Base-by-base conservation (phyloP, 129 eudicot genomes). In the Saposhnikovia divaricata region DNA sequence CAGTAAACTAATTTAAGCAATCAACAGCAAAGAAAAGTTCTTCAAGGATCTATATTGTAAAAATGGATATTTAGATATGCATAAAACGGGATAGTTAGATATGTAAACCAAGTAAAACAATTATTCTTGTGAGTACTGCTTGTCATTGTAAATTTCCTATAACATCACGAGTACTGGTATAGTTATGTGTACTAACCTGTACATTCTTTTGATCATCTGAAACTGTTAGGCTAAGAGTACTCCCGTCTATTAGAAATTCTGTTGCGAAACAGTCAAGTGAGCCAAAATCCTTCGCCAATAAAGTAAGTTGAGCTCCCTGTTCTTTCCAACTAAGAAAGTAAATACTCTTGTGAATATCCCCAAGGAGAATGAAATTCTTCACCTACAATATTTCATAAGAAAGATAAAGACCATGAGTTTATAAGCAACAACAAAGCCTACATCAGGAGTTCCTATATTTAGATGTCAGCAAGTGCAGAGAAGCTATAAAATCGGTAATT, bases 201-300 rank as follows among this genome's bases (percentile, higher is more conserved):
- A 95, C 91, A 85, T 95, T 95, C 89, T 95, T 95, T 66, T 95
- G 96, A 76, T 90, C 90, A 82, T 95, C 98, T 12, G 98, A 95
- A 81, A 95, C 98, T 40, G 83, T 85, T 39, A 95, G 97, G 78
- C 97, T 92, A 71, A 95, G 97, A 48, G 97, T 95, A 82, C 91
- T 90, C 74, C 98, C 98, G 74, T 95, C 98, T 2, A 95, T 95
- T 78, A 95, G 84, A 80, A 95, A 95, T 80, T 95, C 98, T 9
- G 98, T 95, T 68, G 97, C 92, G 59, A 89, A 90, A 78, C 97
- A 95, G 83, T 95, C 89, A 42, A 95, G 89, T 31, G 93, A 89
- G n/a, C 97, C 97, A 84, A 95, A 95, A 89, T 95, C 98, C 82
- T 95, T 95, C n/a, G 97, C 97, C 86, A 95, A 74, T 78, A 95